These are phyloP conservation scores for Annona cherimola DNA, from an alignment of 164 flowering plant genomes.

Conservation along the genomic window DNA sequence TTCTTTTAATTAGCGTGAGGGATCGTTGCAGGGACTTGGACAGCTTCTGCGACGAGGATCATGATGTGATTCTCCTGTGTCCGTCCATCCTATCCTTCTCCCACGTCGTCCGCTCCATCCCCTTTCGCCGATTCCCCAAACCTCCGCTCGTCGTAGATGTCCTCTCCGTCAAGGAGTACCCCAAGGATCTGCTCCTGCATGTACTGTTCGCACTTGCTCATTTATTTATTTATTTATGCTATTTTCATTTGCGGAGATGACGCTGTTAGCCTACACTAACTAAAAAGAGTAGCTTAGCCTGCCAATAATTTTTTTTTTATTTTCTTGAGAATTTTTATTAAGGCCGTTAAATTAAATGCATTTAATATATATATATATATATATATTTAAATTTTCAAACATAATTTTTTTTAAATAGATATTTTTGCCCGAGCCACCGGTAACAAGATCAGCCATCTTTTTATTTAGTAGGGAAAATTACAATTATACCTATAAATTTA, in stretches of 20 bases:
- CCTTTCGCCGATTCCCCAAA: constrained; percentile 30
- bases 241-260: background rate
- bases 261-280: no score
- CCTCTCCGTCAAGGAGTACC: constrained; percentile 69
- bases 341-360: no score
- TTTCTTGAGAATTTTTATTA: background rate
- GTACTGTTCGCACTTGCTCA: constrained; percentile 19
- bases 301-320: background rate
- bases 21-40: background rate
- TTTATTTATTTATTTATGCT: background rate
- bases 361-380: no score
- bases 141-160: constrained; percentile 62
- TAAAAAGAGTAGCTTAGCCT: no score
- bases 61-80: constrained; percentile 62
- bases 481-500: no score
- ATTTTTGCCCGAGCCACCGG: no score
- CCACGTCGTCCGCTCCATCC: constrained; percentile 38
- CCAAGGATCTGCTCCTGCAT: constrained; percentile 46
- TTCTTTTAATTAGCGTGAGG: background rate
- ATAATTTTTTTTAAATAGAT: no score
- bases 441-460: no score
- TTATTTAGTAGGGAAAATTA: no score
- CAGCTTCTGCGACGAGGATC: constrained; percentile 31
- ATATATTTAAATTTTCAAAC: no score
- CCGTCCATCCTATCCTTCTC: constrained; percentile 61